Evolutionary conservation across 2,329 filamentous ascomycete genomes (phyloP).

Genomic region (Fusarium aywerte): DNA sequence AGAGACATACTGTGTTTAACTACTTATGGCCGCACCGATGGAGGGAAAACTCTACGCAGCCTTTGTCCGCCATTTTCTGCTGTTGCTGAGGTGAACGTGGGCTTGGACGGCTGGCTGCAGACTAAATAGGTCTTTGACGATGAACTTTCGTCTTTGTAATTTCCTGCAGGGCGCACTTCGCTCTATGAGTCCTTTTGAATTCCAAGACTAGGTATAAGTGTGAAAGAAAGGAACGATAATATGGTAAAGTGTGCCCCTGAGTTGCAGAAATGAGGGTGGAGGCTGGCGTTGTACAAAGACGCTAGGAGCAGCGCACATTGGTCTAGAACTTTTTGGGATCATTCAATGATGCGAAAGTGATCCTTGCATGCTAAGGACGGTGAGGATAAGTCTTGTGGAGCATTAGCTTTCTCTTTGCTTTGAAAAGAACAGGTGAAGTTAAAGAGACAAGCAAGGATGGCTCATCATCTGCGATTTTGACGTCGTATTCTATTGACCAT

Average conservation of each 20-base stretch:
- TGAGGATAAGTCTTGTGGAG: no score
- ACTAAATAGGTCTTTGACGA: neutral
- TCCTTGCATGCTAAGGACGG: neutral
- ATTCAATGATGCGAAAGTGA: neutral
- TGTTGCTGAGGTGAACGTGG: neutral
- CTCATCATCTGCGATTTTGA: no score
- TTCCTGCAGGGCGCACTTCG: no score
- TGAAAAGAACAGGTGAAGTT: neutral
- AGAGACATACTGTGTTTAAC: no score
- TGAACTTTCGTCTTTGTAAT: neutral
- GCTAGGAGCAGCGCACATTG: no score
- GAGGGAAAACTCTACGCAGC: neutral
- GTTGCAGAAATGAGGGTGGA: neutral
- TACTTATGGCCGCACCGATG: neutral
- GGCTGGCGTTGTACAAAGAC: neutral
- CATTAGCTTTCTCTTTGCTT: no score
- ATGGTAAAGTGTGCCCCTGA: neutral
- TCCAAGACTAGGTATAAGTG: neutral
- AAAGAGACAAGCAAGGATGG: no score
- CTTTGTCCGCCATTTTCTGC: neutral
- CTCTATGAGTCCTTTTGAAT: no score
- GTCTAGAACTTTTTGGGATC: neutral
- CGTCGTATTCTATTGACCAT: accelerated
- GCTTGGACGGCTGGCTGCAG: no score
- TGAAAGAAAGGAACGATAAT: no score